phyloP scores from a whole-genome alignment of 306 rosid genomes.

The Pyrus pyrifolia region DNA sequence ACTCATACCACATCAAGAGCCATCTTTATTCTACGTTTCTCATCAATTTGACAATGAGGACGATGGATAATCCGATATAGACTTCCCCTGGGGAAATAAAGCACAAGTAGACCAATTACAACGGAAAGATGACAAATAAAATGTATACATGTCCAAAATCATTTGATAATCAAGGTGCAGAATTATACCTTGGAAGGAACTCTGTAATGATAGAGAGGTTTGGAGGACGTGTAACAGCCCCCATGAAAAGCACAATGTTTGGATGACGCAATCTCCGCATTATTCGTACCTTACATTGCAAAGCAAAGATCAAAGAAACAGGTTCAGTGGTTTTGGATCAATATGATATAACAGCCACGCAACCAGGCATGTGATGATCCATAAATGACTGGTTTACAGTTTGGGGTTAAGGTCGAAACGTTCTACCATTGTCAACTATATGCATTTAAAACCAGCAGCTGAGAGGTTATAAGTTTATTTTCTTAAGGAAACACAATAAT shows the following conservation, averaged over 20 bases:
- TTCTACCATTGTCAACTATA: background rate
- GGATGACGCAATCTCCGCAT: conserved; percentile 99
- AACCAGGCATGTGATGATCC: background rate
- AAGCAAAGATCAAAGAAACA: conserved; percentile 20
- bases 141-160: background rate
- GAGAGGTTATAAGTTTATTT: background rate
- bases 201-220: conserved; percentile 91
- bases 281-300: conserved; percentile 70
- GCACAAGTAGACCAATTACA: background rate
- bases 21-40: conserved; percentile 90
- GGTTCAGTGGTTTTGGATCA: conserved; percentile 3
- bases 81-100: conserved; percentile 66
- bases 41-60: conserved; percentile 79
- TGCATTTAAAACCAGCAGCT: background rate
- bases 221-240: conserved; percentile 98
- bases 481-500: background rate
- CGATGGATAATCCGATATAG: conserved; percentile 85
- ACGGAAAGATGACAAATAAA: background rate
- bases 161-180: background rate
- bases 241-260: conserved; percentile 94
- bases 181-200: conserved; percentile 85
- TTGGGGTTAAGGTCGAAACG: background rate
- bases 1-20: conserved; percentile 94
- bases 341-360: background rate
- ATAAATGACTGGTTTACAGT: background rate